Conservation (phyloP, 1,139 yeast genomes). For the Yamadazyma conglobata region DNA sequence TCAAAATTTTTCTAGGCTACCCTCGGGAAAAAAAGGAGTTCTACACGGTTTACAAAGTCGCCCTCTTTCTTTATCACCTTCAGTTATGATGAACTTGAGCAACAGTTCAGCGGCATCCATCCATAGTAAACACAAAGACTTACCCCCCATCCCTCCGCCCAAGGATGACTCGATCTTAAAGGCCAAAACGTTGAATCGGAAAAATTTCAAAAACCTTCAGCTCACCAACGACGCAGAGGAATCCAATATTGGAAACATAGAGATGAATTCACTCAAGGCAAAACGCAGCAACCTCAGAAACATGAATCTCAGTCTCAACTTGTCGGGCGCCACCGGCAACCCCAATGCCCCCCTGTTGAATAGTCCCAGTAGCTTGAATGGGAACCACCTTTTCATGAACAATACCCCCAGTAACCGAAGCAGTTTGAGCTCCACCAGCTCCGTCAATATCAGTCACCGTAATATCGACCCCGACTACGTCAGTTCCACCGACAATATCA, state of each 20-base stretch:
- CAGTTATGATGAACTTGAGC: slow-evolving; percentile 22
- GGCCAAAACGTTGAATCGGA: slow-evolving; percentile 63
- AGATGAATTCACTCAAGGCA: slow-evolving; percentile 12
- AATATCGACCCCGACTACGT: slow-evolving; percentile 30
- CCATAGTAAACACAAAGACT: slow-evolving; percentile 29
- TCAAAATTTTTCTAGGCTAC: too few relatives aligned
- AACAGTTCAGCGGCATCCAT: slow-evolving; percentile 27
- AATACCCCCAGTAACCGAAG: slow-evolving; percentile 7
- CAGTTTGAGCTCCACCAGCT: slow-evolving; percentile 7
- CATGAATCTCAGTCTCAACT: slow-evolving; percentile 16
- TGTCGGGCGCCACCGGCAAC: slow-evolving; percentile 10
- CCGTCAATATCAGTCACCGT: slow-evolving; percentile 21
- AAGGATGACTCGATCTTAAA: slow-evolving; percentile 27
- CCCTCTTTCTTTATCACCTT: background rate
- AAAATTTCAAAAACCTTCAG: slow-evolving; percentile 65
- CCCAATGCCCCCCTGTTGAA: slow-evolving; percentile 1
- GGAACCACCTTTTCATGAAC: background rate
- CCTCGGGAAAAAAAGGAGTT: background rate
- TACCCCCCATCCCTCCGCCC: slow-evolving; percentile 37
- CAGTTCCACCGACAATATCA: slow-evolving; percentile 21
- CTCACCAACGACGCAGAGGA: slow-evolving; percentile 7
- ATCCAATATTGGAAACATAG: slow-evolving; percentile 3
- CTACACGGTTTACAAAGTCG: slow-evolving; percentile 1
- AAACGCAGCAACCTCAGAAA: slow-evolving; percentile 13
- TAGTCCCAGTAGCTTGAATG: slow-evolving; percentile 2